phyloP scores from a whole-genome alignment of 1,139 yeast species.

The Debaryomyces subglobosus region DNA sequence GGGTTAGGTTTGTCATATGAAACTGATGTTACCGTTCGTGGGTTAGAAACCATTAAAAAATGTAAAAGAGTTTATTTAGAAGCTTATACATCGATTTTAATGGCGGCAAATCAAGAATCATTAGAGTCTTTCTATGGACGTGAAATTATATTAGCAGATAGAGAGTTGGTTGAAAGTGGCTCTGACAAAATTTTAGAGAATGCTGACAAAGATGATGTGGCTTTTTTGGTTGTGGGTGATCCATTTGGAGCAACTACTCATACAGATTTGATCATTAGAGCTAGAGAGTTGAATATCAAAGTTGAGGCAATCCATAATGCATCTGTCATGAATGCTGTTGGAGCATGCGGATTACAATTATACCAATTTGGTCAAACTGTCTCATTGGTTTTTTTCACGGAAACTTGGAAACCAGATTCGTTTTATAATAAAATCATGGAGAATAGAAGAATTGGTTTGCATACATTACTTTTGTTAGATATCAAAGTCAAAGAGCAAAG shows the following conservation, averaged over 20 bases:
- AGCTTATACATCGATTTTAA: slow-evolving; percentile 91
- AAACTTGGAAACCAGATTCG: slow-evolving; percentile 93
- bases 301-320: slow-evolving; percentile 93
- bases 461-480: slow-evolving; percentile 84
- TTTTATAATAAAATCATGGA: slow-evolving; percentile 89
- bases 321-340: slow-evolving; percentile 97
- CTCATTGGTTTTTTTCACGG: slow-evolving; percentile 93
- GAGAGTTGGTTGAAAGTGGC: slow-evolving; percentile 91
- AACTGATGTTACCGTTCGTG: slow-evolving; percentile 91
- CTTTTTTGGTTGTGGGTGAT: slow-evolving; percentile 95
- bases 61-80: slow-evolving; percentile 91
- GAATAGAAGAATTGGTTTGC: slow-evolving; percentile 86
- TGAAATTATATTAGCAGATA: slow-evolving; percentile 83
- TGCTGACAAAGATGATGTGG: slow-evolving; percentile 81
- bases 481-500: slow-evolving; percentile 97
- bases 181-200: slow-evolving; percentile 78
- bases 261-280: slow-evolving; percentile 89
- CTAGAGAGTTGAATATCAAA: slow-evolving; percentile 76
- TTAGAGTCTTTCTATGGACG: slow-evolving; percentile 84
- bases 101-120: slow-evolving; percentile 79
- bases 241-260: slow-evolving; percentile 99
- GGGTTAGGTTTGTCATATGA: slow-evolving; percentile 92
- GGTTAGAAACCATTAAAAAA: slow-evolving; percentile 77
- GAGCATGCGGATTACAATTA: slow-evolving; percentile 94
- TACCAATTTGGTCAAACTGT: slow-evolving; percentile 97